Evolutionary conservation across 345 rosid genomes (phyloP), one percentile per base, ranked within the genome.

Genomic region (Eucalyptus cladocalyx): DNA sequence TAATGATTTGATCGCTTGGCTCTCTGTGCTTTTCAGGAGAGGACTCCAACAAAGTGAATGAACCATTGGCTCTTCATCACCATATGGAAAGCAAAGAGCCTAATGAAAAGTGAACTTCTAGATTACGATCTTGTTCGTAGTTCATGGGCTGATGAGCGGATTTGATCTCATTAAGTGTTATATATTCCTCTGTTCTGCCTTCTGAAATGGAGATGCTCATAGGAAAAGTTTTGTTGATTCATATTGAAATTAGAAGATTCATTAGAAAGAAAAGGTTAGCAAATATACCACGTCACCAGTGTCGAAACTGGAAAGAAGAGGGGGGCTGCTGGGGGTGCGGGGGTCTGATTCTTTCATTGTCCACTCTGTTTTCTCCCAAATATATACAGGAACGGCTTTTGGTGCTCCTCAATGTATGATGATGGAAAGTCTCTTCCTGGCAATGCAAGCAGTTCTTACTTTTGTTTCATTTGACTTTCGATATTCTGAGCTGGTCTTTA

Each of bases 21-120:
- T 88, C 80, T 89, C 80, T 80, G 12, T 16, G 17, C n/a, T 67
- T 91, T 91, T 43, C 92, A 92, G 95, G 86, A 87, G 86, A 72
- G n/a, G 88, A 89, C 76, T 86, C 62, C 21, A 56, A 51, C 80
- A 53, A 87, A 76, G 88, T 80, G 56, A 60, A 87, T 54, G 85
- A 60, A 69, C 76, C 85, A 65, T n/a, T 85, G 90, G 83, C 83
- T 76, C 83, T 37, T 40, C 83, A 76, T 37, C 17, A 1, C 83
- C 83, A 11, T 42, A 76, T 76, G 45, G 83, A 76, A 76, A 76
- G 83, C 83, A 40, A n/a, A 89, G 87, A 87, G 51, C 83, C 62
- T 26, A 50, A 6, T 32, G 23, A 16, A n/a, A 86, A 86, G 80
- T 69, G 47, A 76, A 76, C 47, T 40, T 0, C 83, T 76, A 76